Conservation (phyloP, 139 green algal species). For the Haematococcus sp. region DNA sequence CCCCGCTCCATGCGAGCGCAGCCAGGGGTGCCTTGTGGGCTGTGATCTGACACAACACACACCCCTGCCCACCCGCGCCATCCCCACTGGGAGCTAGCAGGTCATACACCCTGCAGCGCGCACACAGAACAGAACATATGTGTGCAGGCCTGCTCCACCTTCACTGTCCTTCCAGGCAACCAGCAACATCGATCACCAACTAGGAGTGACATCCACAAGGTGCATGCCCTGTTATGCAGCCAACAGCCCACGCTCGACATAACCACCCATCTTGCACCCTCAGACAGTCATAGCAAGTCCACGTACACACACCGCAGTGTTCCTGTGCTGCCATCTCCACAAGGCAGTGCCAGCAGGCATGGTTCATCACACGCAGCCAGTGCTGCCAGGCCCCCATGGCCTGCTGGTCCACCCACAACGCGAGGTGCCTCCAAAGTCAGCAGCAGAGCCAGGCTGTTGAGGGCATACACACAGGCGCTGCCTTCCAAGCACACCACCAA, state of each 20-base stretch:
- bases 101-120: conserved; percentile 60
- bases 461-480: conserved; percentile 1
- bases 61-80: conserved; percentile 18
- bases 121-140: too few relatives aligned
- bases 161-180: too few relatives aligned
- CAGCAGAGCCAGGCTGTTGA: conserved; percentile 8
- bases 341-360: conserved; percentile 70
- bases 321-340: background rate
- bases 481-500: too few relatives aligned
- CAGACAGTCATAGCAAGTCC: background rate
- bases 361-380: conserved; percentile 50
- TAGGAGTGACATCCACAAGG: too few relatives aligned
- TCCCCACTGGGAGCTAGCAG: conserved; percentile 22
- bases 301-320: conserved; percentile 5
- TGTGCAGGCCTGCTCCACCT: too few relatives aligned
- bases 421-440: conserved; percentile 3
- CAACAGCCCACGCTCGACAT: too few relatives aligned
- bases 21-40: conserved; percentile 70
- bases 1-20: conserved; percentile 41
- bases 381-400: conserved; percentile 29
- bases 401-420: conserved; percentile 1
- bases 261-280: background rate
- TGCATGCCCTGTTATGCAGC: too few relatives aligned
- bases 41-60: conserved; percentile 67
- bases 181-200: too few relatives aligned